phyloP scores from a whole-genome alignment of 345 rosid species.

The Eucalyptus leucophloia region DNA sequence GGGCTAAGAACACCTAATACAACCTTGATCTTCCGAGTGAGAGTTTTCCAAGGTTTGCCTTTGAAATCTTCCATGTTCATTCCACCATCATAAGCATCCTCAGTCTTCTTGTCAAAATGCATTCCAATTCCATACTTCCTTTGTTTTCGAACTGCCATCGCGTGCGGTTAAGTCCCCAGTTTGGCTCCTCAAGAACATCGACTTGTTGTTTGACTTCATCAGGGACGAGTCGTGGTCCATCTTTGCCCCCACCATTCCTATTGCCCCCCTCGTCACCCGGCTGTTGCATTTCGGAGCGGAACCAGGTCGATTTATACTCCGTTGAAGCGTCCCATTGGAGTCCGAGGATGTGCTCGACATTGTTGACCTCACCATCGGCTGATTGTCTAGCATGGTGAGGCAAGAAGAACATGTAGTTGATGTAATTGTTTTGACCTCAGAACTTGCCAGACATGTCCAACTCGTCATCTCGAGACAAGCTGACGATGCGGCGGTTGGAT shows the following conservation, averaged over 20 bases:
- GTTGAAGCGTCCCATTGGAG: neutral
- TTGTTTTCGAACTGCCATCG: neutral
- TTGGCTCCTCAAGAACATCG: neutral
- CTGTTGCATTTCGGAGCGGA: neutral
- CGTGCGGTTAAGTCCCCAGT: neutral
- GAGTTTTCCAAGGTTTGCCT: neutral
- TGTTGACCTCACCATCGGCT: neutral
- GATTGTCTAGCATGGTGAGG: neutral
- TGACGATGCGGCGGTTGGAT: neutral
- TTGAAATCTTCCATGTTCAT: neutral
- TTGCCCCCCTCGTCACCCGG: neutral
- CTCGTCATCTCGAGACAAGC: neutral
- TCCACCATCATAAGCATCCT: neutral
- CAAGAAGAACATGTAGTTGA: rapidly evolving
- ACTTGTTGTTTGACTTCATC: neutral
- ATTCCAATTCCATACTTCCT: neutral
- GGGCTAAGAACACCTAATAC: neutral
- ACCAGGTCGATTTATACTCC: neutral
- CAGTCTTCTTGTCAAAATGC: neutral
- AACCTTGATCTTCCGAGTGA: neutral
- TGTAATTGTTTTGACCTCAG: neutral
- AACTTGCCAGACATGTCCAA: neutral
- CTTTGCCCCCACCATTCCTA: neutral
- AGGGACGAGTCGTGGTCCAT: neutral
- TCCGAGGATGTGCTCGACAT: neutral